Percentiles rank a stretch among this genome's conserved stretches.
phyloP scores from a whole-genome alignment of 2,329 filamentous ascomycete species.

The Venturia effusa region DNA sequence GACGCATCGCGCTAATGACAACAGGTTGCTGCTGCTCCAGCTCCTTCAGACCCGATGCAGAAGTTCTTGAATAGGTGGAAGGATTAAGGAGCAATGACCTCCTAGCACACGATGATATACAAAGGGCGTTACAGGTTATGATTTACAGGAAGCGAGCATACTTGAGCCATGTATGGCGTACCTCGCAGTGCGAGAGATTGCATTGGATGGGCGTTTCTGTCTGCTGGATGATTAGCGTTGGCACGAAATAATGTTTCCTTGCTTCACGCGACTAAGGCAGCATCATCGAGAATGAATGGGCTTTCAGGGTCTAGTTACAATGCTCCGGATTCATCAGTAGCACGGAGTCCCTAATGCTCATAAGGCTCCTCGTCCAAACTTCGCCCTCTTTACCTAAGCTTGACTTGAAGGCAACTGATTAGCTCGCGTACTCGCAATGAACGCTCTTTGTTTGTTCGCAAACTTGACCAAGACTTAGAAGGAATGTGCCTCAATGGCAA shows the following conservation, averaged over 20 bases:
- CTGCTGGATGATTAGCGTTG: neutral
- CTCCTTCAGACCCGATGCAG: constrained; percentile 43
- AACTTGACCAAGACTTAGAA: too few species aligned
- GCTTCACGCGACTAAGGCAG: neutral
- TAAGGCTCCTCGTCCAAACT: too few species aligned
- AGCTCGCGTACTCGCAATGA: too few species aligned
- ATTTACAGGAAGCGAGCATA: neutral
- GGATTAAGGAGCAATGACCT: constrained; percentile 30
- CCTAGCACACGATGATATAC: neutral
- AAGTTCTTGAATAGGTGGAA: constrained; percentile 49
- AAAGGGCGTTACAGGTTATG: neutral
- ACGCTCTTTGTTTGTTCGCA: too few species aligned
- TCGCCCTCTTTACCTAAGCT: neutral
- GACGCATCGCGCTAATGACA: constrained; percentile 1
- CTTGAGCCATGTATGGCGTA: neutral
- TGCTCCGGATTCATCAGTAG: neutral
- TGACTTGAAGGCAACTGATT: too few species aligned
- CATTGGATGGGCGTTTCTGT: constrained; percentile 5
- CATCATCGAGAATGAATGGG: neutral
- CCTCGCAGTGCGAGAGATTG: constrained; percentile 1
- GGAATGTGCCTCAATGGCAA: too few species aligned
- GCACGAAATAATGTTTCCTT: neutral
- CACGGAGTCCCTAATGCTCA: too few species aligned
- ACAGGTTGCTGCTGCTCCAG: constrained; percentile 43
- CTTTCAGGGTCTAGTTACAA: neutral